A percentile compares a stretch with the other conserved stretches of the same genome.
Evolutionary conservation across 768 basidiomycete species (phyloP).

Genomic region (Boletus sp.): DNA sequence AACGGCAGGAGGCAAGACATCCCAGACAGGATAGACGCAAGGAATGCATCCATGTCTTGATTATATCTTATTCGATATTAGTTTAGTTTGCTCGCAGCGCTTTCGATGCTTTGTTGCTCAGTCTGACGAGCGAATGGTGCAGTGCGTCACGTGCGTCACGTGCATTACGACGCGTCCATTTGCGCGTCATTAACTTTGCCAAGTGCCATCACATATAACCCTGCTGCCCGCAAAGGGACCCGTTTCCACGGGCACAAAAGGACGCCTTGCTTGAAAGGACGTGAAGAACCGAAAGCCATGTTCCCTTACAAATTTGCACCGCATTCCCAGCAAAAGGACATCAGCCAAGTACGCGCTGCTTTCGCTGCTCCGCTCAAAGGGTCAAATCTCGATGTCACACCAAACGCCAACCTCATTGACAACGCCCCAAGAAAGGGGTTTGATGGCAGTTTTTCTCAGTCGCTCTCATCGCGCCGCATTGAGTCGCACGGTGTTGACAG

Average conservation of each 20-base stretch:
- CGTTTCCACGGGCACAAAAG: too few relatives aligned
- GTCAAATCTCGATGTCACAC: conserved; percentile 1
- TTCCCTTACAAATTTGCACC: conserved; percentile 20
- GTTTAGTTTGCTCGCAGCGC: background rate
- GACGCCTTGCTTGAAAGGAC: too few relatives aligned
- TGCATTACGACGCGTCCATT: conserved; percentile 9
- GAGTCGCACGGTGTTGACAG: conserved; percentile 12
- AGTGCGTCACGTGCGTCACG: conserved; percentile 16
- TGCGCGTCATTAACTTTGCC: background rate
- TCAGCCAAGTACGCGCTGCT: background rate
- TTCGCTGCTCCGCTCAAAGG: conserved; percentile 11
- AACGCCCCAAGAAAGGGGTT: conserved; percentile 1
- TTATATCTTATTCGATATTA: background rate
- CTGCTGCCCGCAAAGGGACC: background rate
- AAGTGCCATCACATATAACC: background rate
- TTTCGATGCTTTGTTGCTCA: too few relatives aligned
- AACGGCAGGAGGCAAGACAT: too few relatives aligned
- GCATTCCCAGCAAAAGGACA: conserved; percentile 11
- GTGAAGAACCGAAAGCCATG: conserved; percentile 5
- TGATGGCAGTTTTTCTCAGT: conserved; percentile 9
- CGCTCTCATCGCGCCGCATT: conserved; percentile 8
- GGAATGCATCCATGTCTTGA: too few relatives aligned
- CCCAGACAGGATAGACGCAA: too few relatives aligned
- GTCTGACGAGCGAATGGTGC: too few relatives aligned
- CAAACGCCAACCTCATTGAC: conserved; percentile 9